These are phyloP conservation scores for Saccharum spontaneum DNA, from an alignment of 176 grass and related monocot species.

Conservation along the genomic window DNA sequence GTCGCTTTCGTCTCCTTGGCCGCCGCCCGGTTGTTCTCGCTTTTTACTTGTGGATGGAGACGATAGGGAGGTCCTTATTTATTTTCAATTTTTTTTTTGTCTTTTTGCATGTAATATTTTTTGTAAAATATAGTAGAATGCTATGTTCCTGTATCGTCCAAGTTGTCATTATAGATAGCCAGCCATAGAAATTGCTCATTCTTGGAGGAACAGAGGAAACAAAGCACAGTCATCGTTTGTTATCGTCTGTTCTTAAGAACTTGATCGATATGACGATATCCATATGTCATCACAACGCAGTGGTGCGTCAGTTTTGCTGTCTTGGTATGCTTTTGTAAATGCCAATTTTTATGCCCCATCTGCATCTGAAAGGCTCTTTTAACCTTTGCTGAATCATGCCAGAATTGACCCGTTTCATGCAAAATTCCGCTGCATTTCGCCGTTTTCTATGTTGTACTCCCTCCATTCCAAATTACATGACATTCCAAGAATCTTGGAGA, in stretches of 20 bases:
- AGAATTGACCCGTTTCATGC: neutral
- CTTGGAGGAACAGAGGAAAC: neutral
- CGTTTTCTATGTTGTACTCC: neutral
- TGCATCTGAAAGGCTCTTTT: neutral
- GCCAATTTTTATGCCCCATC: neutral
- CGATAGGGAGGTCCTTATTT: constrained; percentile 10
- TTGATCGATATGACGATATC: neutral
- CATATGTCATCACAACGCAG: neutral
- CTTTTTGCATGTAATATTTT: neutral
- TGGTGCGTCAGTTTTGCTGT: neutral
- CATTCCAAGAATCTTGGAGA: too few species aligned
- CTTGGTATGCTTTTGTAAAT: neutral
- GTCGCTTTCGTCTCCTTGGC: constrained; percentile 38
- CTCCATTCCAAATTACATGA: too few species aligned
- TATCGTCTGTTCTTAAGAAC: neutral
- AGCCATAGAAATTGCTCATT: neutral
- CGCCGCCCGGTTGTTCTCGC: neutral
- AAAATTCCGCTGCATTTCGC: neutral
- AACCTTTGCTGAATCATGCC: neutral
- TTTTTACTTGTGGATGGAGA: neutral
- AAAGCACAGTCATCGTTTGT: neutral
- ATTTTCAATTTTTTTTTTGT: neutral
- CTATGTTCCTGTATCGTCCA: neutral
- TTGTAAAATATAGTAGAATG: neutral
- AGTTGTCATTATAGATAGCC: constrained; percentile 11